Percentiles rank a stretch among this genome's conserved stretches.
Conservation (phyloP, 805 yeast species). For the Scheffersomyces coipomensis region DNA sequence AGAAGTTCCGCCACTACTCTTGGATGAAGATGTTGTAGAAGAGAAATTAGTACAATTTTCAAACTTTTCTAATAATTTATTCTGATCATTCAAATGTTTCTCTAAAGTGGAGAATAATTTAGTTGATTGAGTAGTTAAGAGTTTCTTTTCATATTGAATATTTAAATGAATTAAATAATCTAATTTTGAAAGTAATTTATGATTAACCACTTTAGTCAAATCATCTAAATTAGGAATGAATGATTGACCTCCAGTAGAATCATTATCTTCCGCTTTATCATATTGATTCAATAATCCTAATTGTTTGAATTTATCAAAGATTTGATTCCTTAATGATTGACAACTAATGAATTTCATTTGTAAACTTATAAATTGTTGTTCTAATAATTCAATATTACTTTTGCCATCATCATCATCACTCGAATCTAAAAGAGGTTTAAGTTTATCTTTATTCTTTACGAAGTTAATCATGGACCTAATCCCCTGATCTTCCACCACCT, state of each 20-base stretch:
- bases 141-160: conserved; percentile 1
- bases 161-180: background rate
- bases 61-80: background rate
- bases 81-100: background rate
- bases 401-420: background rate
- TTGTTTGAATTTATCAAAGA: background rate
- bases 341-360: background rate
- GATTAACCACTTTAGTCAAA: background rate
- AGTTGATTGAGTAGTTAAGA: background rate
- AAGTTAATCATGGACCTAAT: background rate
- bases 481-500: background rate
- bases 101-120: background rate
- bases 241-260: background rate
- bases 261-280: background rate
- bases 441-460: background rate
- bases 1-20: background rate
- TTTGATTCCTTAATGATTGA: background rate
- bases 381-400: background rate
- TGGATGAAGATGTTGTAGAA: background rate
- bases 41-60: background rate
- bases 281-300: background rate
- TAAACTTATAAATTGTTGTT: background rate
- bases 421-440: too few species aligned
- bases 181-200: background rate
- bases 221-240: background rate